phyloP scores from a whole-genome alignment of 192 early-diverging fungal species.

The Coemansia guatemalensis region DNA sequence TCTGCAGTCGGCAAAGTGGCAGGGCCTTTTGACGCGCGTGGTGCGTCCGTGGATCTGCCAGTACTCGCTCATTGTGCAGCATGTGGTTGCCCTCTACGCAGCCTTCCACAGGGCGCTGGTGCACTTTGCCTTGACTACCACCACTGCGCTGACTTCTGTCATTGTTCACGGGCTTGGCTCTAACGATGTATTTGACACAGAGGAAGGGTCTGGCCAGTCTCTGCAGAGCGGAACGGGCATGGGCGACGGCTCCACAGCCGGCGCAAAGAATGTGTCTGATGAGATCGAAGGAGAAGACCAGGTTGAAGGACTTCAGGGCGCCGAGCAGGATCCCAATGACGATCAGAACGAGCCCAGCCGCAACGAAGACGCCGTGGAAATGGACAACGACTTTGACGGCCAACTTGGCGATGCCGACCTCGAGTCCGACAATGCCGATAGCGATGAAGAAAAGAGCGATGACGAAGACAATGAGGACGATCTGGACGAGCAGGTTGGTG shows the following conservation, averaged over 20 bases:
- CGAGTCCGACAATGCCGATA: conserved; percentile 72
- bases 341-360: conserved; percentile 61
- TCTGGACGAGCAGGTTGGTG: conserved; percentile 87
- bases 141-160: conserved; percentile 47
- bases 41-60: conserved; percentile 43
- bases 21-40: background rate
- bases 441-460: conserved; percentile 61
- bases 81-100: conserved; percentile 58
- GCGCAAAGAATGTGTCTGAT: conserved; percentile 91
- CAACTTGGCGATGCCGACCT: conserved; percentile 84
- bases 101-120: conserved; percentile 66
- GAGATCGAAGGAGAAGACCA: conserved; percentile 98
- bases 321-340: conserved; percentile 56
- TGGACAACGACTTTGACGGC: conserved; percentile 97
- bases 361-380: conserved; percentile 91
- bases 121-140: conserved; percentile 60
- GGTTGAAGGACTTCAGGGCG: conserved; percentile 85
- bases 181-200: conserved; percentile 67
- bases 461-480: conserved; percentile 73
- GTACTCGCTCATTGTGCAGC: conserved; percentile 52
- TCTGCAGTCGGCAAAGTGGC: background rate
- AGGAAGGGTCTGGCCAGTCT: conserved; percentile 58
- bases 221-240: conserved; percentile 73
- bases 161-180: conserved; percentile 88
- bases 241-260: conserved; percentile 88